These are phyloP conservation scores for Penicillium soppii DNA, from an alignment of 495 filamentous ascomycete species.

Conservation along the genomic window DNA sequence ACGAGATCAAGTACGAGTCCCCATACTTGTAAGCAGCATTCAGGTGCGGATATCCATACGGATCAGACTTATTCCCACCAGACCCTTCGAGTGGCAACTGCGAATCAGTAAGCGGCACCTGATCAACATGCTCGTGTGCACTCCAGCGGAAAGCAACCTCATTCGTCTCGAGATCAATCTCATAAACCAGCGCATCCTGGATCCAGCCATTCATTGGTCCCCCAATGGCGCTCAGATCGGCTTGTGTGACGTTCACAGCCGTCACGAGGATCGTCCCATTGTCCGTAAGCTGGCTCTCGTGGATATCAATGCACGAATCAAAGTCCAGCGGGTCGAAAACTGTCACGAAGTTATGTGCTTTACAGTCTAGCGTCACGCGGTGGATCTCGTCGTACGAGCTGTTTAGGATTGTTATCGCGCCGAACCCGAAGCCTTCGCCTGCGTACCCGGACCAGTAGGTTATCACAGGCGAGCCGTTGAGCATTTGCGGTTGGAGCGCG, in stretches of 20 bases:
- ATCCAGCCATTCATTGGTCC: constrained; percentile 48
- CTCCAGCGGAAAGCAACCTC: constrained; percentile 39
- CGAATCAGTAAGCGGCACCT: constrained; percentile 17
- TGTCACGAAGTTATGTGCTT: constrained; percentile 22
- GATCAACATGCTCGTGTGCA: constrained; percentile 27
- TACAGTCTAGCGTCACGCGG: constrained; percentile 22
- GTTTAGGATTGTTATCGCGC: constrained; percentile 39
- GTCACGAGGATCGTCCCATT: constrained; percentile 52
- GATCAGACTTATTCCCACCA: constrained; percentile 17
- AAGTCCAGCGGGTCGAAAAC: constrained; percentile 13
- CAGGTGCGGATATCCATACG: constrained; percentile 42
- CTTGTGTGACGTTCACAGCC: constrained; percentile 47
- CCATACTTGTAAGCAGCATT: constrained; percentile 39
- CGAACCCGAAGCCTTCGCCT: constrained; percentile 28
- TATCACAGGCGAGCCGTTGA: constrained; percentile 26
- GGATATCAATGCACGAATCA: constrained; percentile 32
- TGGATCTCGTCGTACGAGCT: constrained; percentile 43
- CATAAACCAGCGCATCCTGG: constrained; percentile 48
- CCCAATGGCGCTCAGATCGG: constrained; percentile 43
- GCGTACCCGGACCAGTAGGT: constrained; percentile 25
- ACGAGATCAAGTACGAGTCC: constrained; percentile 34
- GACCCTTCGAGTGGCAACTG: constrained; percentile 12
- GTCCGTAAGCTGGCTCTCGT: constrained; percentile 43
- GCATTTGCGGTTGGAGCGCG: constrained; percentile 19
- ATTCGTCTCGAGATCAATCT: constrained; percentile 43